phyloP scores from a whole-genome alignment of 1,284 basidiomycete species.

The Bondarzewia mesenterica region DNA sequence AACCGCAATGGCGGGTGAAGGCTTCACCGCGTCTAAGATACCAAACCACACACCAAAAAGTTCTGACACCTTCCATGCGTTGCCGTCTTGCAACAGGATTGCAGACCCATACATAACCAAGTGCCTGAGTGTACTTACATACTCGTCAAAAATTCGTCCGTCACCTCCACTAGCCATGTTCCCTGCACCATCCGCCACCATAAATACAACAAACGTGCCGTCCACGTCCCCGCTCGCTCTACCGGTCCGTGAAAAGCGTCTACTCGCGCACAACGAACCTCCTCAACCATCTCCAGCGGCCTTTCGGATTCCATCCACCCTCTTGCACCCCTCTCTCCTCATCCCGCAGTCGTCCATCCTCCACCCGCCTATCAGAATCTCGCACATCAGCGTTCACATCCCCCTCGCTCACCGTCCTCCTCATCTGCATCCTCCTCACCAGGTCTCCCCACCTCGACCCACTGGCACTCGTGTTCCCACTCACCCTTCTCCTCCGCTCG shows the following conservation, averaged over 20 bases:
- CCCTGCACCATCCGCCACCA: too few species aligned
- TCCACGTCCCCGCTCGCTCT: neutral
- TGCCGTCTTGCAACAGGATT: too few species aligned
- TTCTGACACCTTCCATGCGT: too few species aligned
- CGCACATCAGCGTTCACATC: constrained; percentile 30
- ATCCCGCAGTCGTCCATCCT: constrained; percentile 13
- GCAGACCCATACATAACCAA: too few species aligned
- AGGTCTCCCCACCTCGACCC: constrained; percentile 14
- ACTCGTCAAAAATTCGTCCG: too few species aligned
- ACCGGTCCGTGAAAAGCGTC: neutral
- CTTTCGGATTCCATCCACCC: neutral
- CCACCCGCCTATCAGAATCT: constrained; percentile 13
- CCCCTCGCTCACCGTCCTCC: constrained; percentile 29
- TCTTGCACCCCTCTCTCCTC: constrained; percentile 4
- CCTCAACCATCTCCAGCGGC: constrained; percentile 4
- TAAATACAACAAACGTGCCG: too few species aligned
- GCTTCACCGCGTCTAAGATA: too few species aligned
- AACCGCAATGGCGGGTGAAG: too few species aligned
- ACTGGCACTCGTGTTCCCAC: constrained; percentile 16
- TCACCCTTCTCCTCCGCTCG: constrained; percentile 38
- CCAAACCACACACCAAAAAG: too few species aligned
- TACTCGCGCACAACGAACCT: neutral
- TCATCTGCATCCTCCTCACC: constrained; percentile 18
- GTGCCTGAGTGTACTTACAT: too few species aligned
- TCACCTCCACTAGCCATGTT: too few species aligned